Conservation (phyloP, 2,329 filamentous ascomycete genomes). For the Apiospora arundinis region DNA sequence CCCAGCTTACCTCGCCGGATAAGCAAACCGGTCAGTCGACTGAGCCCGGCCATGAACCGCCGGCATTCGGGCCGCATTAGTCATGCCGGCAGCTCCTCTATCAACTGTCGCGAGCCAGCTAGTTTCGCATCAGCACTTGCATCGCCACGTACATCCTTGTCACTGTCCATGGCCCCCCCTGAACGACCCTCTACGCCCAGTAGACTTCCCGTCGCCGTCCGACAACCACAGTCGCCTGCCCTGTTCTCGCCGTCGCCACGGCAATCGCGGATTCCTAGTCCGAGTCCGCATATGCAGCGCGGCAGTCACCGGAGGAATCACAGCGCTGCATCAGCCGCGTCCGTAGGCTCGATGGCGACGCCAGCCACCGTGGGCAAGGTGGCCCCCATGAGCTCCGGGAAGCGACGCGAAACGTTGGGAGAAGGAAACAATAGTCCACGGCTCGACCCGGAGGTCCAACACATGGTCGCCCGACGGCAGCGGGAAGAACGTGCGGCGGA, state of each 20-base stretch:
- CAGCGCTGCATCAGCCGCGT: constrained; percentile 51
- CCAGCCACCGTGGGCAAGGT: constrained; percentile 27
- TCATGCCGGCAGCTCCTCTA: constrained; percentile 51
- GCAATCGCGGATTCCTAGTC: constrained; percentile 38
- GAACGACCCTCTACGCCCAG: constrained; percentile 40
- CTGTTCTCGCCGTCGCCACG: constrained; percentile 29
- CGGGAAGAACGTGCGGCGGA: constrained; percentile 81
- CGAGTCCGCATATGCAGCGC: constrained; percentile 32
- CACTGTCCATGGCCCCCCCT: constrained; percentile 30
- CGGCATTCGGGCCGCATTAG: constrained; percentile 53
- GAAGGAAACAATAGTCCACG: constrained; percentile 53
- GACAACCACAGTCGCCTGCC: constrained; percentile 36
- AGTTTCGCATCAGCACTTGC: constrained; percentile 60
- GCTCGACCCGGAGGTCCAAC: constrained; percentile 71
- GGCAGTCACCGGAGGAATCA: constrained; percentile 51
- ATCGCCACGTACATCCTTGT: constrained; percentile 16
- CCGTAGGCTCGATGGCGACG: constrained; percentile 36
- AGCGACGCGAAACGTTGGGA: not conserved
- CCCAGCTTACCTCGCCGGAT: constrained; percentile 50
- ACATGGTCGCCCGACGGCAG: constrained; percentile 73
- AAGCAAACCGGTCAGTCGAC: constrained; percentile 47
- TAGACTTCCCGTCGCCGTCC: constrained; percentile 50
- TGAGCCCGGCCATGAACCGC: constrained; percentile 38
- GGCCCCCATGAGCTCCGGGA: constrained; percentile 26
- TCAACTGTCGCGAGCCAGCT: constrained; percentile 52